Conservation (phyloP, 2,329 filamentous ascomycete species). For the Penicillium sp. region DNA sequence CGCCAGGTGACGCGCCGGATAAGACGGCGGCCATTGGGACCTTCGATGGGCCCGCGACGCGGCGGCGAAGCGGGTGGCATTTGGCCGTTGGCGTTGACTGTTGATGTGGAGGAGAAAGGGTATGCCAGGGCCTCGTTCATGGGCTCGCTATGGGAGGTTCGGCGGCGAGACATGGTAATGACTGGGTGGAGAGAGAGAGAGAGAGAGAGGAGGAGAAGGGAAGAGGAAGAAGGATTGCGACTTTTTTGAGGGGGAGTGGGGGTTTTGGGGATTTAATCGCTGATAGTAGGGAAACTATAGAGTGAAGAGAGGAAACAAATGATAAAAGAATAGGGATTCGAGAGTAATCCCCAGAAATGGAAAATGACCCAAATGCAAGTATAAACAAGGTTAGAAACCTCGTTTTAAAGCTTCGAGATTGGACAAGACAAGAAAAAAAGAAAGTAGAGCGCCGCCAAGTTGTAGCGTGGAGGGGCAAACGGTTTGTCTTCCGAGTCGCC, state of each 20-base stretch:
- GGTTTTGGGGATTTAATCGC: background rate
- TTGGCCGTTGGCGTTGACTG: conserved; percentile 20
- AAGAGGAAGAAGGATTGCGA: background rate
- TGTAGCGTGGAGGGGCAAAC: conserved; percentile 12
- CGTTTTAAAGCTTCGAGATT: background rate
- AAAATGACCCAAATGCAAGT: background rate
- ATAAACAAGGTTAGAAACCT: background rate
- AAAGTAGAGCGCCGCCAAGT: background rate
- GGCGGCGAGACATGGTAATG: conserved; percentile 46
- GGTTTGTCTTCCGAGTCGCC: conserved; percentile 20
- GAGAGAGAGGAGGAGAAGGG: background rate
- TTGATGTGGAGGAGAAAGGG: conserved; percentile 36
- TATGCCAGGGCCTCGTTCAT: conserved; percentile 45
- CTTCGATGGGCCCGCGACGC: conserved; percentile 48
- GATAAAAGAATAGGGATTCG: background rate
- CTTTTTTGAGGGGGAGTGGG: background rate
- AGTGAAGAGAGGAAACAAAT: background rate
- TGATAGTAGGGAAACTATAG: background rate
- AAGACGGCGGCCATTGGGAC: conserved; percentile 47
- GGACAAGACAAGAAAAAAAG: background rate
- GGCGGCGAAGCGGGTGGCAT: conserved; percentile 26
- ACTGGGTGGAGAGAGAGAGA: background rate
- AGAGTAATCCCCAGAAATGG: background rate
- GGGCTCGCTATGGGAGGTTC: conserved; percentile 45
- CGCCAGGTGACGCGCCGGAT: conserved; percentile 51